These are phyloP conservation scores for Cardamine chenopodiifolia DNA, from an alignment of 345 rosid genomes.

Conservation along the genomic window DNA sequence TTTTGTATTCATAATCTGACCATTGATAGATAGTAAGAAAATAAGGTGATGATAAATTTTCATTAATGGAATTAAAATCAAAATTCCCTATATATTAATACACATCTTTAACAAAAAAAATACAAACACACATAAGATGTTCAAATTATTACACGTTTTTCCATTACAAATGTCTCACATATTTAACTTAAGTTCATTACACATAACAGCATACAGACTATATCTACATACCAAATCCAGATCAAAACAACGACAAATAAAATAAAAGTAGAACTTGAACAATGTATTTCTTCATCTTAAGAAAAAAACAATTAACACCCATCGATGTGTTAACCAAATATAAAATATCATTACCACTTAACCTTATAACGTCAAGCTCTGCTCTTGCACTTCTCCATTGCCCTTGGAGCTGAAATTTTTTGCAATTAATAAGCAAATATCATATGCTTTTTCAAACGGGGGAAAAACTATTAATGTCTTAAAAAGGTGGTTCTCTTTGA, in stretches of 20 bases:
- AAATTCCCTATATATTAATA: not conserved
- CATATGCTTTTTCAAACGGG: not conserved
- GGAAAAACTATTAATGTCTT: not conserved
- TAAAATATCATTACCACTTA: conserved; percentile 25
- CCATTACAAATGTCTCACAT: conserved; percentile 31
- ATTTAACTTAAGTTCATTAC: conserved; percentile 33
- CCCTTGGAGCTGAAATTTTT: conserved; percentile 69
- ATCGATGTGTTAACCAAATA: conserved; percentile 39
- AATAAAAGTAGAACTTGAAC: conserved; percentile 28
- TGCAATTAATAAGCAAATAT: not conserved
- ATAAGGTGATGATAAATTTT: not conserved
- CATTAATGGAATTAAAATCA: not conserved
- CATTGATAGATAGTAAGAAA: not conserved
- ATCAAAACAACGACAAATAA: conserved; percentile 36
- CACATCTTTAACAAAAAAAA: not conserved
- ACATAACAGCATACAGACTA: conserved; percentile 34
- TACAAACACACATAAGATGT: conserved; percentile 18
- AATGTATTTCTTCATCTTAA: conserved; percentile 24
- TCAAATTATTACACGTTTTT: conserved; percentile 37
- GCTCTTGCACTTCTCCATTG: conserved; percentile 81
- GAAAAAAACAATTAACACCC: conserved; percentile 40
- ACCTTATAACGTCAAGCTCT: conserved; percentile 45
- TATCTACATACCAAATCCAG: conserved; percentile 43
- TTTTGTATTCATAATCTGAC: not conserved
- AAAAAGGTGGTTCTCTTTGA: not conserved